A percentile compares a stretch with the other conserved stretches of the same genome.
phyloP scores from a whole-genome alignment of 192 early-diverging fungal species.

The Mortierella antarctica region DNA sequence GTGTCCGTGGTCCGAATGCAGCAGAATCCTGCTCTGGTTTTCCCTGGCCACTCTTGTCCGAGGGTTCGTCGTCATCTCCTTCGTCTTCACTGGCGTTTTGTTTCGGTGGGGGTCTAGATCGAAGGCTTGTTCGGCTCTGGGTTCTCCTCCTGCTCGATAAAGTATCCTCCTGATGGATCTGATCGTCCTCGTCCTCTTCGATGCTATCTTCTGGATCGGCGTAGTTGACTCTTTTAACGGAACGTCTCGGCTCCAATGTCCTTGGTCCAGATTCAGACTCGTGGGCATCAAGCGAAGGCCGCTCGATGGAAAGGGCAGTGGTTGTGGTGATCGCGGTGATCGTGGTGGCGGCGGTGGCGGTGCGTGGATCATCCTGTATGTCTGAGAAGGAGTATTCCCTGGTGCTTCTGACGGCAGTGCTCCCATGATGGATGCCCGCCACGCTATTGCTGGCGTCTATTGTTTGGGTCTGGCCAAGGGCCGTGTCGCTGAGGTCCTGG shows the following conservation, averaged over 20 bases:
- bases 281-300: background rate
- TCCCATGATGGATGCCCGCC: background rate
- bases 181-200: constrained; percentile 26
- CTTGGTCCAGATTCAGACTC: background rate
- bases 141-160: background rate
- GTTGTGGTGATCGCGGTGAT: background rate
- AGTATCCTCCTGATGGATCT: background rate
- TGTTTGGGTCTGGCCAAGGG: background rate
- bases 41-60: constrained; percentile 8
- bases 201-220: constrained; percentile 24
- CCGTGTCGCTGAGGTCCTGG: constrained; percentile 6
- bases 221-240: constrained; percentile 35
- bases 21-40: constrained; percentile 8
- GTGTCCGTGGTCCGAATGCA: constrained; percentile 14
- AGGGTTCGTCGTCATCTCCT: constrained; percentile 4
- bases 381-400: too few relatives aligned
- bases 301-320: background rate
- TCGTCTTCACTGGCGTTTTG: background rate
- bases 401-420: background rate
- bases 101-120: background rate
- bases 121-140: background rate
- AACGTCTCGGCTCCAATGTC: constrained; percentile 1
- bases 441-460: background rate
- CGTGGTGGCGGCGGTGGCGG: background rate
- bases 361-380: too few relatives aligned